Percentiles rank a stretch among this genome's conserved stretches.
Conservation (phyloP, 129 eudicot species). For the Ambrosia trifida region DNA sequence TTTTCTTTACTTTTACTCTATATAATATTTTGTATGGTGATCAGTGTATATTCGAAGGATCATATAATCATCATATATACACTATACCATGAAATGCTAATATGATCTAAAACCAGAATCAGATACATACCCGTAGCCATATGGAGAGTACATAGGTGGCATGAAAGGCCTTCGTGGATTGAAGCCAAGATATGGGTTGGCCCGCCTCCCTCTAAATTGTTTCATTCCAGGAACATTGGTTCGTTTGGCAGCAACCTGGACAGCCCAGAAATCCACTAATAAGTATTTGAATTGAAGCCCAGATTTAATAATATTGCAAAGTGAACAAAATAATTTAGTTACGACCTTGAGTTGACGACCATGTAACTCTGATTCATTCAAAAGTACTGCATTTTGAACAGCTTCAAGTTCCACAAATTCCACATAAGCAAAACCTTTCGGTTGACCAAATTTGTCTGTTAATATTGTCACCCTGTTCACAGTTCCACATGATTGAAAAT, state of each 20-base stretch:
- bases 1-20: background rate
- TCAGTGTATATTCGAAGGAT: background rate
- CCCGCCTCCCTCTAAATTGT: conserved; percentile 63
- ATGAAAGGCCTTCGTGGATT: conserved; percentile 66
- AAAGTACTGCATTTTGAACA: conserved; percentile 66
- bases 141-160: conserved; percentile 71
- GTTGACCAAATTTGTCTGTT: conserved; percentile 91
- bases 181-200: conserved; percentile 62
- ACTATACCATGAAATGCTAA: background rate
- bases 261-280: conserved; percentile 11
- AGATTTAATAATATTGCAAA: conserved; percentile 4
- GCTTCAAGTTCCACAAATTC: conserved; percentile 83
- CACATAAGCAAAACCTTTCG: conserved; percentile 90
- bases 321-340: conserved; percentile 18
- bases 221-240: conserved; percentile 77
- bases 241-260: conserved; percentile 68
- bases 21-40: background rate
- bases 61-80: conserved; percentile 11
- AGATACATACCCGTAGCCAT: conserved; percentile 80
- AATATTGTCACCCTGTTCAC: conserved; percentile 85
- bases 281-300: background rate
- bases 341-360: conserved; percentile 89
- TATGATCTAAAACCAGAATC: conserved; percentile 4
- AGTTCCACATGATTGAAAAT: conserved; percentile 82
- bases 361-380: conserved; percentile 87